Conservation (phyloP, 2,329 filamentous ascomycete species). For the Thyridium curvatum region DNA sequence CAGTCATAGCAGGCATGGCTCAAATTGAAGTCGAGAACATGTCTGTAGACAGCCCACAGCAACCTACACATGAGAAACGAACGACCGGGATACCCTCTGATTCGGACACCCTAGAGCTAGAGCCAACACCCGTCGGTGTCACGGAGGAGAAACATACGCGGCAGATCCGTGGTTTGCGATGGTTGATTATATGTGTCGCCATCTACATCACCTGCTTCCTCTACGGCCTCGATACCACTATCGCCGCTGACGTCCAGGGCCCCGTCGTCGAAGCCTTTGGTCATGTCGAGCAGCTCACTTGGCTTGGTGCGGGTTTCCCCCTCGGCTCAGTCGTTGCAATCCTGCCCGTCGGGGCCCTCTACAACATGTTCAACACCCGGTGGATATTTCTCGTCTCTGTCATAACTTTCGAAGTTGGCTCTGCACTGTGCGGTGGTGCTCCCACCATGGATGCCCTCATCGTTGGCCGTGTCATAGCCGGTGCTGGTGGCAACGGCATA, state of each 20-base stretch:
- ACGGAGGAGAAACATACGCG: neutral
- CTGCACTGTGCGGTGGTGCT: constrained; percentile 29
- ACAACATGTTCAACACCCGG: constrained; percentile 34
- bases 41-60: too few relatives aligned
- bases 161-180: neutral
- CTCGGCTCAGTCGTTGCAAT: constrained; percentile 28
- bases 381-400: constrained; percentile 19
- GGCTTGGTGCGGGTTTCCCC: constrained; percentile 29
- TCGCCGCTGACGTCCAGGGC: constrained; percentile 39
- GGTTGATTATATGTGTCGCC: constrained; percentile 1
- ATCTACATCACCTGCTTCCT: constrained; percentile 3
- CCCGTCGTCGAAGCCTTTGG: constrained; percentile 26
- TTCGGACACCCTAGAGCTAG: too few relatives aligned
- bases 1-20: too few relatives aligned
- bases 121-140: too few relatives aligned
- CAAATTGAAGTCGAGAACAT: too few relatives aligned
- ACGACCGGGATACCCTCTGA: too few relatives aligned
- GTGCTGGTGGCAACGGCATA: constrained; percentile 30
- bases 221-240: constrained; percentile 15
- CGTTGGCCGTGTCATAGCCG: constrained; percentile 32
- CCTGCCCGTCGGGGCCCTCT: constrained; percentile 25
- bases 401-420: constrained; percentile 14
- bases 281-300: constrained; percentile 27
- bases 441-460: constrained; percentile 37
- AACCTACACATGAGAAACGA: too few relatives aligned